A percentile compares a stretch with the other conserved stretches of the same genome.
phyloP scores from a whole-genome alignment of 139 green algal species.

The Volvox africanus region DNA sequence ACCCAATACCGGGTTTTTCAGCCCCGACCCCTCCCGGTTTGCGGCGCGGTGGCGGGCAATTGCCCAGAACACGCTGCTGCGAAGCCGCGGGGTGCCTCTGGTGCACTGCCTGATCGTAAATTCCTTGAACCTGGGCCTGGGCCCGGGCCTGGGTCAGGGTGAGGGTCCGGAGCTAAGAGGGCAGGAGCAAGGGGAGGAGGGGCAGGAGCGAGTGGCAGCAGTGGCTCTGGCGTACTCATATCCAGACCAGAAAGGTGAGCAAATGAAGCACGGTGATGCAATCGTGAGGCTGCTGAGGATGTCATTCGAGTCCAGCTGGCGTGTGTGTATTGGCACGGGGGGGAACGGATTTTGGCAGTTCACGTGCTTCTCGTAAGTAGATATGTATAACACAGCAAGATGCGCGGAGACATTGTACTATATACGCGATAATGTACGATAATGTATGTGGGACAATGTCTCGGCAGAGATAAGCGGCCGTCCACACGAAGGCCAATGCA shows the following conservation, averaged over 20 bases:
- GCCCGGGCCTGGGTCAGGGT: too few species aligned
- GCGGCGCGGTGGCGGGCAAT: not conserved
- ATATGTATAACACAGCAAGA: too few species aligned
- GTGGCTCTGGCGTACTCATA: slow-evolving; percentile 27
- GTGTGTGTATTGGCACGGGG: too few species aligned
- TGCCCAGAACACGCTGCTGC: slow-evolving; percentile 13
- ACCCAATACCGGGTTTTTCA: slow-evolving; percentile 32
- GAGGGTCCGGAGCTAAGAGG: not conserved
- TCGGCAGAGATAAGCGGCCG: too few species aligned
- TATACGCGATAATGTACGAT: too few species aligned
- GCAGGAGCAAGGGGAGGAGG: not conserved
- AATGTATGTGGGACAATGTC: too few species aligned
- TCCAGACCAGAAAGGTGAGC: slow-evolving; percentile 12
- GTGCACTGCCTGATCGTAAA: not conserved
- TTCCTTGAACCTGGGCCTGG: not conserved
- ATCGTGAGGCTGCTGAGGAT: not conserved
- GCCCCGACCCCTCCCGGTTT: not conserved
- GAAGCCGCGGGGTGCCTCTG: not conserved
- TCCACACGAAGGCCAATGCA: too few species aligned
- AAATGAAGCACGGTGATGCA: not conserved
- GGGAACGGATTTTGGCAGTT: too few species aligned
- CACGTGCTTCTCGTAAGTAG: too few species aligned
- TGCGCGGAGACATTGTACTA: too few species aligned
- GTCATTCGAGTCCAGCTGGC: not conserved
- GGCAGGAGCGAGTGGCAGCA: not conserved